Evolutionary conservation across 306 rosid species (phyloP), one percentile per base, ranked within the genome.

Genomic region (Parietaria judaica): DNA sequence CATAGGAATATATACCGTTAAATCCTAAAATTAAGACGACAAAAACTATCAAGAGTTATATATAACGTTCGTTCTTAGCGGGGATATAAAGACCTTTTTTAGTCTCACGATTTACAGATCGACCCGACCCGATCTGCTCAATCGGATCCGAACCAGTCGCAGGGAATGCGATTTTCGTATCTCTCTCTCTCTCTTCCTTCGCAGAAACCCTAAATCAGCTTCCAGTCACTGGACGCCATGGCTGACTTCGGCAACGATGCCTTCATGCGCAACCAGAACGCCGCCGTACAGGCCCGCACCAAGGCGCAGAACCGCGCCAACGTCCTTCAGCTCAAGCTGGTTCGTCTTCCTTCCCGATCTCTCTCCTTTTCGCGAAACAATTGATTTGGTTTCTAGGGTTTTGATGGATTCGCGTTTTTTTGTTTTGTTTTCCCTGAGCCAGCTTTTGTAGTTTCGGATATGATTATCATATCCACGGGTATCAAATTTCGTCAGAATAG

Each of bases 241-340:
- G 94, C 83, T 66, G 98, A 88, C 72, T 71, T 14, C 70, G 11
- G 13, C 8, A 80, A 79, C 71, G 99, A 92, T 64, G 81, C 99
- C 35, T 79, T 89, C 73, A 45, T 89, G 89, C 99, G 97, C 70
- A 89, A 81, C 87, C 97, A 83, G 65, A 92, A 92, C 90, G 83
- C 99, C 71, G 97, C 99, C 73, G 97, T 89, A 16, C 99, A 94
- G 94, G 94, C 91, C 74, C 96, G 95, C 3, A 75, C 99, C 83
- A 94, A 94, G 73, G 95, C 88, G 9, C 95, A 88, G 87, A 94
- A 94, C 61, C 99, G 99, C 15, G 90, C 95, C 62, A 94, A 81
- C 71, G 99, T 94, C 56, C 97, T 86, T 63, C 99, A 94, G 78
- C 99, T 94, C 72, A 94, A 94, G 63, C 81, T 88, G 91, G 99